Percentiles rank a stretch among this genome's conserved stretches.
Evolutionary conservation across 2,329 filamentous ascomycete genomes (phyloP).

Genomic region (Pseudopithomyces chartarum): DNA sequence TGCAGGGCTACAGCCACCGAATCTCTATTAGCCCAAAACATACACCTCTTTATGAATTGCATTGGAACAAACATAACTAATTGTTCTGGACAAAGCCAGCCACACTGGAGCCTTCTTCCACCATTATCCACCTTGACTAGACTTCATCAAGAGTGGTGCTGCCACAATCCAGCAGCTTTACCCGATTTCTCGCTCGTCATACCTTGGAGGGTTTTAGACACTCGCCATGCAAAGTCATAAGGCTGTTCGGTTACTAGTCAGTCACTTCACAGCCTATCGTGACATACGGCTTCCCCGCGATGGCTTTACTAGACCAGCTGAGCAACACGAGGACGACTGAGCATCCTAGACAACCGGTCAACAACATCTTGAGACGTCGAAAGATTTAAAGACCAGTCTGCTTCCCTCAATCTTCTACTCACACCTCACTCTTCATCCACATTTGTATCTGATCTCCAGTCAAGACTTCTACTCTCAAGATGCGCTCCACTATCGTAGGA

Average conservation of each 20-base stretch:
- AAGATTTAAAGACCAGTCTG: not conserved
- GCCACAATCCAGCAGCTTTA: too few relatives aligned
- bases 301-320: not conserved
- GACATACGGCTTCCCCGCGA: not conserved
- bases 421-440: not conserved
- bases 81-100: too few relatives aligned
- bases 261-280: not conserved
- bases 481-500: conserved; percentile 27
- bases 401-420: not conserved
- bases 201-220: not conserved
- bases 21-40: too few relatives aligned
- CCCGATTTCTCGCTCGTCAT: not conserved
- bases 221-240: not conserved
- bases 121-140: too few relatives aligned
- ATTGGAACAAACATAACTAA: too few relatives aligned
- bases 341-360: not conserved
- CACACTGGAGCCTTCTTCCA: too few relatives aligned
- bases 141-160: too few relatives aligned
- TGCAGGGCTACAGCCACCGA: too few relatives aligned
- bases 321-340: not conserved
- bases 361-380: not conserved
- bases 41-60: too few relatives aligned
- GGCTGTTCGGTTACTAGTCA: not conserved
- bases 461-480: conserved; percentile 15
- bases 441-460: not conserved